A percentile compares a stretch with the other conserved stretches of the same genome.
phyloP scores from a whole-genome alignment of 2,329 filamentous ascomycete genomes.

The Davidsoniella australis region DNA sequence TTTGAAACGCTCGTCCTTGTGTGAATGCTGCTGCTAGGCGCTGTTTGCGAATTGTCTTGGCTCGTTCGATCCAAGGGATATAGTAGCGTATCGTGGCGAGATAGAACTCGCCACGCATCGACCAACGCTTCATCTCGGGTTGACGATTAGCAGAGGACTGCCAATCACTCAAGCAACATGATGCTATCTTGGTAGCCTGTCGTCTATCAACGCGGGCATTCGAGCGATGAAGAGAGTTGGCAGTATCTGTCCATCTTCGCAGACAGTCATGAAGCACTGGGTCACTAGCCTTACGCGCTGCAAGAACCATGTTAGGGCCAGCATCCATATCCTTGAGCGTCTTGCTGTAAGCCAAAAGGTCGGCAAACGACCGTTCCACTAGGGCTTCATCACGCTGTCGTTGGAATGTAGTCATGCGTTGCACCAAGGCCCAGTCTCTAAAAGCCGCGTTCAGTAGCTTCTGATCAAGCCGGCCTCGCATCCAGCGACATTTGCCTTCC shows the following conservation, averaged over 20 bases:
- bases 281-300: constrained; percentile 1
- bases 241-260: constrained; percentile 1
- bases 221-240: not conserved
- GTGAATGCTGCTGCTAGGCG: constrained; percentile 13
- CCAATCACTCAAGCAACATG: constrained; percentile 10
- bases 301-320: not conserved
- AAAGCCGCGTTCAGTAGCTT: constrained; percentile 7
- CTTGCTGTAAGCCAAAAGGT: not conserved
- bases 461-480: constrained; percentile 2
- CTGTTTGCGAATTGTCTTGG: constrained; percentile 15
- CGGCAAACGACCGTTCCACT: not conserved
- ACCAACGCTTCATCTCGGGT: constrained; percentile 13
- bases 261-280: not conserved
- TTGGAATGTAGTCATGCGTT: constrained; percentile 11
- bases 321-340: not conserved
- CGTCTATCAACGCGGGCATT: constrained; percentile 3
- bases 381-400: not conserved
- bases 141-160: not conserved
- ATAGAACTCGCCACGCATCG: constrained; percentile 15
- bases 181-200: not conserved
- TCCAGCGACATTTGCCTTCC: constrained; percentile 9
- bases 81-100: constrained; percentile 17
- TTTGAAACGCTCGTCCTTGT: constrained; percentile 8
- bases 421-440: constrained; percentile 11
- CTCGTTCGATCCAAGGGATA: constrained; percentile 18